These are phyloP conservation scores for Phytophthora vignae DNA, from an alignment of 352 stramenopile genomes.

Conservation along the genomic window DNA sequence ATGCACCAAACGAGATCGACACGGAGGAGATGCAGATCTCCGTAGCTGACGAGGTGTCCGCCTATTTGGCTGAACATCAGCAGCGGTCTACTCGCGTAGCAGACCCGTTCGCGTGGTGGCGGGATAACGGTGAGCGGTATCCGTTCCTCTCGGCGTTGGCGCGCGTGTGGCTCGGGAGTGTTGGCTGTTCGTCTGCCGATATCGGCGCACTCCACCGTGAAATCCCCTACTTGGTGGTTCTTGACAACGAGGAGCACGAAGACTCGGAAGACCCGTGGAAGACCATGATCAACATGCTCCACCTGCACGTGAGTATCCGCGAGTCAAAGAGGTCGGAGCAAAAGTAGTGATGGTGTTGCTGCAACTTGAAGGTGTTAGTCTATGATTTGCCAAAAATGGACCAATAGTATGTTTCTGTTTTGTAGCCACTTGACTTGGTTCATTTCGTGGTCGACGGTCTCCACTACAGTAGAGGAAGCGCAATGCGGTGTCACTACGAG, in stretches of 20 bases:
- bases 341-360: not conserved
- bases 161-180: constrained; percentile 16
- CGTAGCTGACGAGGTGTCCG: constrained; percentile 13
- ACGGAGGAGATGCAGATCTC: constrained; percentile 11
- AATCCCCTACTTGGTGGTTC: constrained; percentile 11
- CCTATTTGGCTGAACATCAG: constrained; percentile 6
- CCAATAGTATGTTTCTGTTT: not conserved
- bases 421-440: too few relatives aligned
- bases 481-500: constrained; percentile 88
- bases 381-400: constrained; percentile 1
- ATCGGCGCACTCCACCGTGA: constrained; percentile 14
- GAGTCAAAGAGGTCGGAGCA: not conserved
- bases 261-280: constrained; percentile 6
- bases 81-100: not conserved
- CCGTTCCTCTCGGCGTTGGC: constrained; percentile 15
- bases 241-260: constrained; percentile 12
- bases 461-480: too few relatives aligned
- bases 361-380: constrained; percentile 8
- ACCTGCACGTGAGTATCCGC: constrained; percentile 17
- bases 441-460: too few relatives aligned
- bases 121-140: constrained; percentile 12
- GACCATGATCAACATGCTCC: constrained; percentile 15
- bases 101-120: constrained; percentile 16
- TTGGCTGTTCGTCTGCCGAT: constrained; percentile 10
- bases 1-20: not conserved